Percentiles rank a stretch among this genome's conserved stretches.
Evolutionary conservation across 2,329 filamentous ascomycete genomes (phyloP).

Genomic region (Hysterium pulicare): DNA sequence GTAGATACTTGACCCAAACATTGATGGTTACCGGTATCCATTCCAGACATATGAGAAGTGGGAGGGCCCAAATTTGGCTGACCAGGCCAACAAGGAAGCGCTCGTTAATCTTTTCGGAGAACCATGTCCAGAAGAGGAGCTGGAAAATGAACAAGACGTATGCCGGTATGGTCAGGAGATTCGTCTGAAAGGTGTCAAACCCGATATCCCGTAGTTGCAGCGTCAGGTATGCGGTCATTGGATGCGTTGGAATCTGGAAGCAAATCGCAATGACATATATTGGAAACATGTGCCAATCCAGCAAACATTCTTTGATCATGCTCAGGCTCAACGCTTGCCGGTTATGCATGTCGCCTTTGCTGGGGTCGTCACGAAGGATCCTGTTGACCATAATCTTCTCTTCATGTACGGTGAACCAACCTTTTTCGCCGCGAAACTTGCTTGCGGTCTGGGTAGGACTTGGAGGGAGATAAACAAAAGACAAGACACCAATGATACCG

Average conservation of each 20-base stretch:
- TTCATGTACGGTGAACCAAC: conserved; percentile 64
- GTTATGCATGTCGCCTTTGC: conserved; percentile 57
- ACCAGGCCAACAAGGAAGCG: conserved; percentile 48
- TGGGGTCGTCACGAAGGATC: conserved; percentile 54
- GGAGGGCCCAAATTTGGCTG: conserved; percentile 42
- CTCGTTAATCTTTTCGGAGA: conserved; percentile 50
- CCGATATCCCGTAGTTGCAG: conserved; percentile 38
- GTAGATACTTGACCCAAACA: conserved; percentile 38
- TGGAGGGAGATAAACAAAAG: conserved; percentile 35
- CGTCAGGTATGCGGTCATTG: conserved; percentile 39
- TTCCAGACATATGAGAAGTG: conserved; percentile 38
- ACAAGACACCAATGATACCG: conserved; percentile 23
- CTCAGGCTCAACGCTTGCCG: conserved; percentile 49
- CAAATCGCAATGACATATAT: conserved; percentile 50
- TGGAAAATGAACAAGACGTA: conserved; percentile 51
- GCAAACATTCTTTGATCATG: conserved; percentile 50
- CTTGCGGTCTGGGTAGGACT: conserved; percentile 61
- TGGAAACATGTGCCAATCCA: conserved; percentile 55
- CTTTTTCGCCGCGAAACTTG: conserved; percentile 54
- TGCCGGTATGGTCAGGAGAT: conserved; percentile 40
- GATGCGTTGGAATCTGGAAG: conserved; percentile 33
- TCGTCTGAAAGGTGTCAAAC: conserved; percentile 42
- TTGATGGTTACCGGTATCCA: conserved; percentile 30
- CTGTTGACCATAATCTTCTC: conserved; percentile 67
- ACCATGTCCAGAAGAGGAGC: conserved; percentile 48